Conservation (phyloP, 495 filamentous ascomycete species). For the Lineolata rhizophorae region DNA sequence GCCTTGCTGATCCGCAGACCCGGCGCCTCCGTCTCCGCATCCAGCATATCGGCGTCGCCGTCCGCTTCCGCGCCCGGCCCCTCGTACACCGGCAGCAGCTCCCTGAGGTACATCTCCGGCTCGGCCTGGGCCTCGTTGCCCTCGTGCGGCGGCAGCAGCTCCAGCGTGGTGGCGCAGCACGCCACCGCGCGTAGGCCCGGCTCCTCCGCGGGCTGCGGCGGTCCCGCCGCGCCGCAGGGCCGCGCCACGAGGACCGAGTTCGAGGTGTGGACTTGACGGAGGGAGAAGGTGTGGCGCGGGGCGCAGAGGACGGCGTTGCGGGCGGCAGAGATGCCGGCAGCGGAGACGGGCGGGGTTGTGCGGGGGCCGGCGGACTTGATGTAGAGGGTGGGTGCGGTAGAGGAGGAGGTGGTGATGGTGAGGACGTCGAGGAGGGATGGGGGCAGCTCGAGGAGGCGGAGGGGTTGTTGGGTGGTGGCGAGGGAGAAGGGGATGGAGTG, state of each 20-base stretch:
- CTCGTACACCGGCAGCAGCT: conserved; percentile 14
- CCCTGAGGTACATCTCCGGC: conserved; percentile 10
- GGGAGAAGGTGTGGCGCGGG: conserved; percentile 42
- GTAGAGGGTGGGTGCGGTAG: conserved; percentile 28
- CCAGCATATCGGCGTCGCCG: conserved; percentile 5
- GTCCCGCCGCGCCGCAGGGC: too few relatives aligned
- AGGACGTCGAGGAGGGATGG: conserved; percentile 47
- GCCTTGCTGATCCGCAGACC: conserved; percentile 11
- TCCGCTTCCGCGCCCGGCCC: too few relatives aligned
- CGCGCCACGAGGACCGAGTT: conserved; percentile 72
- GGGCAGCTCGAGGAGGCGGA: conserved; percentile 65
- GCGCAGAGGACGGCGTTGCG: conserved; percentile 49
- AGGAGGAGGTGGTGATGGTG: conserved; percentile 8
- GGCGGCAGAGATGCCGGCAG: conserved; percentile 20
- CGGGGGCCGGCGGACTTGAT: conserved; percentile 31
- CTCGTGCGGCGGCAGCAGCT: conserved; percentile 23
- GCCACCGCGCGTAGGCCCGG: conserved; percentile 40
- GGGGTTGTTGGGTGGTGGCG: conserved; percentile 32
- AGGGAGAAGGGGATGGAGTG: conserved; percentile 41
- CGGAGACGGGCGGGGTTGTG: conserved; percentile 10
- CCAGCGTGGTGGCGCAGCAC: conserved; percentile 52
- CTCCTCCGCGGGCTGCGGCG: too few relatives aligned
- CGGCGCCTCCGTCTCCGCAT: conserved; percentile 7
- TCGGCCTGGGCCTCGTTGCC: too few relatives aligned
- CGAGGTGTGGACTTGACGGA: conserved; percentile 80